Evolutionary conservation across 2,329 filamentous ascomycete genomes (phyloP).

Genomic region (Penicillium sp.): DNA sequence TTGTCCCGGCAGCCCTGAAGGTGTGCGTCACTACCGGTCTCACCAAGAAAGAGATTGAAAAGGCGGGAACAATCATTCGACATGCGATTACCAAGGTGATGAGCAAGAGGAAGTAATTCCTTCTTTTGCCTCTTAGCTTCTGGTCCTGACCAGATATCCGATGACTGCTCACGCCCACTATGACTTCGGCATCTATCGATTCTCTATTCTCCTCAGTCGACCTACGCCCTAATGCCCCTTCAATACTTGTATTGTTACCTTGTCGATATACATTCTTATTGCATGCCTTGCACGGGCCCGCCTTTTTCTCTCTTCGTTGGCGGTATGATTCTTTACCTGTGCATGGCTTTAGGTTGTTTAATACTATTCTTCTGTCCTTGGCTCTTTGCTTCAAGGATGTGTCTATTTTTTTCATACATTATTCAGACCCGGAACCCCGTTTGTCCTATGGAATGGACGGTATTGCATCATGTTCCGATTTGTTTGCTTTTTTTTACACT

Average conservation of each 20-base stretch:
- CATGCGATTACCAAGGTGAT: conserved; percentile 95
- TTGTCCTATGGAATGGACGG: background rate
- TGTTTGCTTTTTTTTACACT: background rate
- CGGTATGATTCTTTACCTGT: conserved; percentile 12
- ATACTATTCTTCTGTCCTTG: conserved; percentile 18
- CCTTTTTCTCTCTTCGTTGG: conserved; percentile 10
- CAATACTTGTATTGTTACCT: conserved; percentile 20
- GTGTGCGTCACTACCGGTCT: conserved; percentile 85
- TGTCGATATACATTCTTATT: conserved; percentile 22
- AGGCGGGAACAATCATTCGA: conserved; percentile 80
- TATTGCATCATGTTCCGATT: background rate
- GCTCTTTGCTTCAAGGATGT: conserved; percentile 3
- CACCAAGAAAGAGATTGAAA: conserved; percentile 92
- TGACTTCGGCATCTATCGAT: conserved; percentile 14
- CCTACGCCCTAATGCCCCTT: conserved; percentile 21
- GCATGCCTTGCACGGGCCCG: conserved; percentile 22
- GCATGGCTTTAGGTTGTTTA: conserved; percentile 24
- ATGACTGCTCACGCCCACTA: conserved; percentile 24
- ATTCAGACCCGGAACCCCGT: background rate
- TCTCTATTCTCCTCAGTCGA: conserved; percentile 9
- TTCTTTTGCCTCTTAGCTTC: conserved; percentile 7
- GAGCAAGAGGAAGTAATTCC: conserved; percentile 49
- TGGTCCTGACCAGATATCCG: conserved; percentile 7
- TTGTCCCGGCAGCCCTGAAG: conserved; percentile 77
- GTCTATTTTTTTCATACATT: conserved; percentile 2